Percentiles rank a stretch among this genome's conserved stretches.
Evolutionary conservation across 2,329 filamentous ascomycete genomes (phyloP).

Genomic region (Alternaria longipes): DNA sequence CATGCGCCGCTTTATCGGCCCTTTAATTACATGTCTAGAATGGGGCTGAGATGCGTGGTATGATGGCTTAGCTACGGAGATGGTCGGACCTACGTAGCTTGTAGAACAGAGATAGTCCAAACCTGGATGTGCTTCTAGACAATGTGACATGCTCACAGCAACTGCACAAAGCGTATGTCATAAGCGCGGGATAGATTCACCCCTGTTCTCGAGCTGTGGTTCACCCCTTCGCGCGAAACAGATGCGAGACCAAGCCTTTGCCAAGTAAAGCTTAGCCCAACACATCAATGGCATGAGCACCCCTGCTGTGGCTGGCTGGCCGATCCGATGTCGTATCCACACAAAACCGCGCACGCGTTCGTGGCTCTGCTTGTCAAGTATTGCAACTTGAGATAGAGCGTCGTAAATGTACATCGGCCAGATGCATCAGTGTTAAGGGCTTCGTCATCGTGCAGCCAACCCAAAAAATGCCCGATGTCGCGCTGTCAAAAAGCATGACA

Average conservation of each 20-base stretch:
- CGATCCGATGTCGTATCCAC: constrained; percentile 1
- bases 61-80: background rate
- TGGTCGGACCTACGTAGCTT: background rate
- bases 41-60: background rate
- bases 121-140: background rate
- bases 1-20: background rate
- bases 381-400: background rate
- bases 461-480: background rate
- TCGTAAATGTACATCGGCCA: background rate
- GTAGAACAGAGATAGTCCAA: background rate
- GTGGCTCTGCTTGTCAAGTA: background rate
- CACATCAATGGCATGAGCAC: background rate
- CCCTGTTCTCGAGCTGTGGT: background rate
- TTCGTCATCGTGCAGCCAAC: background rate
- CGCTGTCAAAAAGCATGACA: constrained; percentile 2
- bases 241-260: constrained; percentile 29
- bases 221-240: constrained; percentile 5
- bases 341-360: background rate
- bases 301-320: background rate
- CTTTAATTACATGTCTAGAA: background rate
- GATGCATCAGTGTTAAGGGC: background rate
- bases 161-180: background rate
- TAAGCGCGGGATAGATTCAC: background rate
- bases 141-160: background rate
- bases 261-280: constrained; percentile 32